Base-by-base conservation (phyloP, 257 asterid species). In the Solanum peruvianum region DNA sequence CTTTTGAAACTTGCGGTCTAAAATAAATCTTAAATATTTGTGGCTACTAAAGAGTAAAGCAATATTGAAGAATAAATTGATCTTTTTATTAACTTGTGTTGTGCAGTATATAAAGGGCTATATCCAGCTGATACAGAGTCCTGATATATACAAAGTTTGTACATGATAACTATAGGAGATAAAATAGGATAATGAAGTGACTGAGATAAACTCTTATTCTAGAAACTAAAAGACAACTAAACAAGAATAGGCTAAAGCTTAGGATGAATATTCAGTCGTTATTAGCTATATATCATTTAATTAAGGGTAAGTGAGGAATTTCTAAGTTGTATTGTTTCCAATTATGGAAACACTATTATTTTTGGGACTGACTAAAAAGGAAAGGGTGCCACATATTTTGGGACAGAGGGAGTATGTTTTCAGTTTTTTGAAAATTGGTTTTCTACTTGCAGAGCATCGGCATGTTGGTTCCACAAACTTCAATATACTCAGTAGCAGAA, bases 391-490 rank as follows among this genome's bases (percentile, higher is more conserved):
- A 64, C 31, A 64, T 64, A 64, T n/a, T n/a, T n/a, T 64, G 6
- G 71, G 9, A 64, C 2, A 25, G 16, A 64, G 31, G 31, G 33
- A 64, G 71, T n/a, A 73, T 85, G 86, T 87, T 78, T 85, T 88
- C 87, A 85, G 87, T 86, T 52, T 45, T 35, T 80, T 81, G 70
- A 52, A 31, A 31, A 81, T 81, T 49, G 31, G 29, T 85, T 75
- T 91, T 90, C 83, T 89, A 88, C 39, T 78, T 90, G 92, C 95
- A 97, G 99, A 97, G 93, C 99, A 97, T 90, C 93, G 99, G 91
- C 99, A 97, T 85, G 98, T 97, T 87, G 99, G 99, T 87, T 97
- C 99, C n/a, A 97, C 99, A 47, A 95, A 95, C 91, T 97, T 97
- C 95, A 97, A 97, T 92, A 85, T 96, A 89, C 99, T 92, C 85